These are phyloP conservation scores for Zhuliangozyma blackwelliae DNA, from an alignment of 1,139 yeast genomes.

Conservation along the genomic window DNA sequence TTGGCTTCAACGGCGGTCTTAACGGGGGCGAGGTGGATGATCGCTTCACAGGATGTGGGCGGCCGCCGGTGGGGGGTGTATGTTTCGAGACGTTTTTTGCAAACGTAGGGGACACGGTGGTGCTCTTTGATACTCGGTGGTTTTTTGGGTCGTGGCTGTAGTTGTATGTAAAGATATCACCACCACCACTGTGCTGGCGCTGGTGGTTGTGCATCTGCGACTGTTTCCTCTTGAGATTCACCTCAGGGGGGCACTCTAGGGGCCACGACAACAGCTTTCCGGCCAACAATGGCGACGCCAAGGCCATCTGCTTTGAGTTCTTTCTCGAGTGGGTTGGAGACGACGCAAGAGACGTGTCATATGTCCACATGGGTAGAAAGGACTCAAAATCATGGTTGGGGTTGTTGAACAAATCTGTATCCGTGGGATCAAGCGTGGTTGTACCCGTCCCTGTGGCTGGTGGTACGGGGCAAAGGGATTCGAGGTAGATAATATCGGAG, in stretches of 20 bases:
- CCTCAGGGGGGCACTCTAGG: too few relatives aligned
- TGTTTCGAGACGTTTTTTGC: too few relatives aligned
- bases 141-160: slow-evolving; percentile 3
- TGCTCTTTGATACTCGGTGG: slow-evolving; percentile 6
- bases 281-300: slow-evolving; percentile 13
- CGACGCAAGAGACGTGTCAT: neutral
- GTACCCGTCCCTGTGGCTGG: too few relatives aligned
- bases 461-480: too few relatives aligned
- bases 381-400: too few relatives aligned
- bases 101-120: neutral
- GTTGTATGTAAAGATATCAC: slow-evolving; percentile 10
- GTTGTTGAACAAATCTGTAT: too few relatives aligned
- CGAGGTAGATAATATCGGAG: too few relatives aligned
- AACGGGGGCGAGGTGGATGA: slow-evolving; percentile 4
- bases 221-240: neutral
- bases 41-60: too few relatives aligned
- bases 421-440: too few relatives aligned
- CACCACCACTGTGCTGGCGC: slow-evolving; percentile 2
- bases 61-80: too few relatives aligned
- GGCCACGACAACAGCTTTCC: neutral
- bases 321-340: slow-evolving; percentile 7
- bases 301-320: slow-evolving; percentile 9
- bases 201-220: neutral
- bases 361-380: too few relatives aligned
- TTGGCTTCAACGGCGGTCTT: slow-evolving; percentile 19